phyloP scores from a whole-genome alignment of 495 filamentous ascomycete species.

The Hypoxylon subgilvum region DNA sequence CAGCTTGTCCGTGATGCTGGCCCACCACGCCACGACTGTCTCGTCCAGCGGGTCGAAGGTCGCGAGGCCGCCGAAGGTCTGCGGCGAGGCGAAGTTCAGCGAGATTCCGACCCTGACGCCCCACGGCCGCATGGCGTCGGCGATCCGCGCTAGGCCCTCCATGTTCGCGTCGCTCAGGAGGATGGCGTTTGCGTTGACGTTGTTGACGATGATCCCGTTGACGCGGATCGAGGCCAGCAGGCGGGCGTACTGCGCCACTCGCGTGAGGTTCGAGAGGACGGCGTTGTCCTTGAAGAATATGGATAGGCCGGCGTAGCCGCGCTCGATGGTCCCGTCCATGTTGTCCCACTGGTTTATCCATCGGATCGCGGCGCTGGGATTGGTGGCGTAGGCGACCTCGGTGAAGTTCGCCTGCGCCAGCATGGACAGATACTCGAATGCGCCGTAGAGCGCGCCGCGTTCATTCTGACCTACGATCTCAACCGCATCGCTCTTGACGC shows the following conservation, averaged over 20 bases:
- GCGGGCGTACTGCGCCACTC: slow-evolving; percentile 67
- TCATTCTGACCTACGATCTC: slow-evolving; percentile 71
- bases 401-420: slow-evolving; percentile 68
- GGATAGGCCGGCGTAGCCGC: slow-evolving; percentile 71
- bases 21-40: slow-evolving; percentile 67
- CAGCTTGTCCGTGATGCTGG: slow-evolving; percentile 57
- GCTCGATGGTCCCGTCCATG: slow-evolving; percentile 70
- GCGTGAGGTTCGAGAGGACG: slow-evolving; percentile 63
- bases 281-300: slow-evolving; percentile 69
- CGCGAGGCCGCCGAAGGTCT: slow-evolving; percentile 58
- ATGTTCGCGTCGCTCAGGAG: slow-evolving; percentile 63
- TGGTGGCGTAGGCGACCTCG: slow-evolving; percentile 58
- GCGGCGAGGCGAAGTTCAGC: slow-evolving; percentile 71
- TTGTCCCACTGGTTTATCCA: slow-evolving; percentile 82
- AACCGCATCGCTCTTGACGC: slow-evolving; percentile 50
- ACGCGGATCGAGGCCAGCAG: slow-evolving; percentile 70
- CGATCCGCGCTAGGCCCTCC: slow-evolving; percentile 65
- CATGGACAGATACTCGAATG: slow-evolving; percentile 70
- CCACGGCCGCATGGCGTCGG: slow-evolving; percentile 69
- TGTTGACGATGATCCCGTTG: slow-evolving; percentile 73
- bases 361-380: slow-evolving; percentile 66
- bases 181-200: slow-evolving; percentile 71
- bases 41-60: slow-evolving; percentile 71
- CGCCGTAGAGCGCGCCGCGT: slow-evolving; percentile 70
- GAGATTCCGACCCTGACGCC: slow-evolving; percentile 70